Evolutionary conservation across 768 basidiomycete species (phyloP).

Genomic region (Terana coerulea): DNA sequence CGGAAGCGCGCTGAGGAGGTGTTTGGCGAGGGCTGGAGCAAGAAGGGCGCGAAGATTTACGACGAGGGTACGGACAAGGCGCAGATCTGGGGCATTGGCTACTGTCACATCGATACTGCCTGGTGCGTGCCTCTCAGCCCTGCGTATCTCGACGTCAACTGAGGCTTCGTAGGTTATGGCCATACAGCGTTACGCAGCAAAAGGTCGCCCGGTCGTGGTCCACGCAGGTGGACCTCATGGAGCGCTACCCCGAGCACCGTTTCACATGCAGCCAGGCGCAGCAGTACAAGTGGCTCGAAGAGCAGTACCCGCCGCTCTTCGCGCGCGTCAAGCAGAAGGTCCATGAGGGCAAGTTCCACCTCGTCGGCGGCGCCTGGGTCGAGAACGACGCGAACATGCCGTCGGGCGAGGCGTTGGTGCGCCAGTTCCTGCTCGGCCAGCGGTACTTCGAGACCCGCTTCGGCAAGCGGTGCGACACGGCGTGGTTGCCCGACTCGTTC

Average conservation of each 20-base stretch:
- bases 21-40: conserved; percentile 84
- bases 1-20: conserved; percentile 76
- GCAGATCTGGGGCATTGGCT: conserved; percentile 79
- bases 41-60: conserved; percentile 68
- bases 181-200: conserved; percentile 93
- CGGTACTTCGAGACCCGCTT: conserved; percentile 63
- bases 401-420: conserved; percentile 87
- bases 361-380: conserved; percentile 93
- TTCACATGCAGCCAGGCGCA: conserved; percentile 84
- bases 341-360: conserved; percentile 74
- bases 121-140: conserved; percentile 48
- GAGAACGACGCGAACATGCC: conserved; percentile 94
- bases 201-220: conserved; percentile 97
- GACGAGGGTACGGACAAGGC: conserved; percentile 50
- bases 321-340: conserved; percentile 76
- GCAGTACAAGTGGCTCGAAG: conserved; percentile 96
- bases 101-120: conserved; percentile 83
- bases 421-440: conserved; percentile 92
- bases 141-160: background rate
- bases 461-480: conserved; percentile 55
- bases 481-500: conserved; percentile 89
- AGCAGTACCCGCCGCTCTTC: conserved; percentile 84
- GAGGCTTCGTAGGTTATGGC: conserved; percentile 65
- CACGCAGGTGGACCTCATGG: conserved; percentile 96
- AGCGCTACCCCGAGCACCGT: conserved; percentile 94